phyloP scores from a whole-genome alignment of 2,329 filamentous ascomycete genomes.

The Ceratocystis ficicola region DNA sequence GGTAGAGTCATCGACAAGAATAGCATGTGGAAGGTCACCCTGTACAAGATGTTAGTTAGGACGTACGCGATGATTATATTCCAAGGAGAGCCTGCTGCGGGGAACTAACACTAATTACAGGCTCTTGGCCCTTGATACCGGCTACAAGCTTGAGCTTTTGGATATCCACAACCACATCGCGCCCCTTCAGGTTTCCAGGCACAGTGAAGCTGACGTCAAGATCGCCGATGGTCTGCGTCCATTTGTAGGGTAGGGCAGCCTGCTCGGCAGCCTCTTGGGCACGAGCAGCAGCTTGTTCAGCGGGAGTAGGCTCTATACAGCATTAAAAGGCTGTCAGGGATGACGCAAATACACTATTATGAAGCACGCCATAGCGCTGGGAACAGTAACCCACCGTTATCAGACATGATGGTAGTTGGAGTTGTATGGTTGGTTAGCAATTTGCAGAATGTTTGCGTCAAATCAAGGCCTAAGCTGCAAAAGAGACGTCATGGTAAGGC shows the following conservation, averaged over 20 bases:
- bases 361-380: background rate
- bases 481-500: constrained; percentile 25
- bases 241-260: constrained; percentile 86
- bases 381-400: constrained; percentile 29
- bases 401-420: constrained; percentile 30
- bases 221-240: constrained; percentile 85
- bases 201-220: constrained; percentile 68
- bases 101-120: constrained; percentile 60
- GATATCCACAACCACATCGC: constrained; percentile 72
- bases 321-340: background rate
- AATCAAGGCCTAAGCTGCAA: too few relatives aligned
- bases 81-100: background rate
- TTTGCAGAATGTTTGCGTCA: too few relatives aligned
- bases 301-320: constrained; percentile 39
- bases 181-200: constrained; percentile 70
- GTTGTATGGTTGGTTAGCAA: background rate
- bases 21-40: constrained; percentile 72
- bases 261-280: constrained; percentile 78
- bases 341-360: background rate
- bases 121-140: constrained; percentile 75
- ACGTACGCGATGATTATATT: background rate
- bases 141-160: constrained; percentile 67
- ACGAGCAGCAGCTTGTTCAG: constrained; percentile 45
- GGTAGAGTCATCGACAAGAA: constrained; percentile 76
- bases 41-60: constrained; percentile 32